phyloP scores from a whole-genome alignment of 495 filamentous ascomycete species.

The Astrocystis sublimbata region DNA sequence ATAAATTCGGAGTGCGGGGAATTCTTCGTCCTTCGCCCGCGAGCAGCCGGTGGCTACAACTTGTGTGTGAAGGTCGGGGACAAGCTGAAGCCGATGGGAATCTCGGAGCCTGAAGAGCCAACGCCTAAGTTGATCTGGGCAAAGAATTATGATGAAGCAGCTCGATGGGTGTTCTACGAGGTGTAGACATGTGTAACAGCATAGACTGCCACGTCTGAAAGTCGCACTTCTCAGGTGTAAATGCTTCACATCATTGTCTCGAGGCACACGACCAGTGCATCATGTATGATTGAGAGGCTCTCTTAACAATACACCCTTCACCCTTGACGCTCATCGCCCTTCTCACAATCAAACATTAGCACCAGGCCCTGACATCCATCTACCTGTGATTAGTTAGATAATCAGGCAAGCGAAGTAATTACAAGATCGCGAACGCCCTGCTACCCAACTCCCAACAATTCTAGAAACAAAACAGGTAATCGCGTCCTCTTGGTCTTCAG shows the following conservation, averaged over 20 bases:
- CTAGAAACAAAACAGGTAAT: not conserved
- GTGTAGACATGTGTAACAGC: not conserved
- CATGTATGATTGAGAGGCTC: too few relatives aligned
- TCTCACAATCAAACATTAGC: too few relatives aligned
- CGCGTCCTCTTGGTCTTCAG: not conserved
- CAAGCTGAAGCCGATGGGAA: not conserved
- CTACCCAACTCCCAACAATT: not conserved
- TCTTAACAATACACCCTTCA: too few relatives aligned
- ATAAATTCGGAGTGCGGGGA: not conserved
- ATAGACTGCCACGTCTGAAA: too few relatives aligned
- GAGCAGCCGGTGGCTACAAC: not conserved
- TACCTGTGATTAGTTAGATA: too few relatives aligned
- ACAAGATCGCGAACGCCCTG: not conserved
- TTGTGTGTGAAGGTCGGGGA: not conserved
- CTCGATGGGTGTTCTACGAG: conserved; percentile 2
- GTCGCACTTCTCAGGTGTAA: too few relatives aligned
- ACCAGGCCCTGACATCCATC: too few relatives aligned
- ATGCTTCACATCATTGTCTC: too few relatives aligned
- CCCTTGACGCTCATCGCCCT: too few relatives aligned
- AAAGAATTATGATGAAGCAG: not conserved
- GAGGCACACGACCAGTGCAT: too few relatives aligned
- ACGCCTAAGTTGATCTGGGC: not conserved
- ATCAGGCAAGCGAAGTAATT: not conserved
- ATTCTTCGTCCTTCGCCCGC: not conserved
- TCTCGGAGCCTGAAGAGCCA: not conserved